These are phyloP conservation scores for Pythium graminicola DNA, from an alignment of 352 stramenopile genomes.

Conservation along the genomic window DNA sequence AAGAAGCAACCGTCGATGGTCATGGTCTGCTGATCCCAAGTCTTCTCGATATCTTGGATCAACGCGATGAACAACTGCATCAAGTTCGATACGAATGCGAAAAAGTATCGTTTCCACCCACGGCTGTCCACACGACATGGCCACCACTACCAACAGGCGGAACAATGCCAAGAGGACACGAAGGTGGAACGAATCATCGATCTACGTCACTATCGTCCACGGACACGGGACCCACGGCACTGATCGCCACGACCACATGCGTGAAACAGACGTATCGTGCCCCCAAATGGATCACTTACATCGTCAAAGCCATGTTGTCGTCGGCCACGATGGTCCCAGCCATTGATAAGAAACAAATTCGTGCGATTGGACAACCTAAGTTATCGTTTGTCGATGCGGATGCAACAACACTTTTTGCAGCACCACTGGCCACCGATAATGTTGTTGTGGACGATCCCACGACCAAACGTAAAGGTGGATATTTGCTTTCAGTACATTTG, in stretches of 20 bases:
- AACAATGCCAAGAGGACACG: background rate
- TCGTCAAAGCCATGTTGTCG: conserved; percentile 63
- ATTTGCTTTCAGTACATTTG: conserved; percentile 41
- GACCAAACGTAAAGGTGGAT: conserved; percentile 28
- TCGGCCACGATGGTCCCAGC: conserved; percentile 52
- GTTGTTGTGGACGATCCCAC: conserved; percentile 1
- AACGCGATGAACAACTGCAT: conserved; percentile 58
- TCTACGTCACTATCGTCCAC: background rate
- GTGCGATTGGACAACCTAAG: conserved; percentile 39
- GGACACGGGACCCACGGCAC: background rate
- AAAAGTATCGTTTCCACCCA: conserved; percentile 48
- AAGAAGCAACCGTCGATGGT: conserved; percentile 35
- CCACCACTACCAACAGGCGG: background rate
- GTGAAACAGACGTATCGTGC: conserved; percentile 51
- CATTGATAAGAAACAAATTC: conserved; percentile 67
- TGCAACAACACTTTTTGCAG: background rate
- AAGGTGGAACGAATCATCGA: background rate
- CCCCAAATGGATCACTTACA: conserved; percentile 62
- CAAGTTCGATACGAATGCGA: conserved; percentile 71
- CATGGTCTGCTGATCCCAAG: conserved; percentile 41
- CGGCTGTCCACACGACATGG: background rate
- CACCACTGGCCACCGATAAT: too few species aligned
- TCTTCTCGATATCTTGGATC: conserved; percentile 44
- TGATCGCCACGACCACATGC: conserved; percentile 35
- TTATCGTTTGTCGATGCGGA: conserved; percentile 41